Percentiles rank a stretch among this genome's conserved stretches.
Evolutionary conservation across 257 asterid species (phyloP).

Genomic region (Ballota nigra): DNA sequence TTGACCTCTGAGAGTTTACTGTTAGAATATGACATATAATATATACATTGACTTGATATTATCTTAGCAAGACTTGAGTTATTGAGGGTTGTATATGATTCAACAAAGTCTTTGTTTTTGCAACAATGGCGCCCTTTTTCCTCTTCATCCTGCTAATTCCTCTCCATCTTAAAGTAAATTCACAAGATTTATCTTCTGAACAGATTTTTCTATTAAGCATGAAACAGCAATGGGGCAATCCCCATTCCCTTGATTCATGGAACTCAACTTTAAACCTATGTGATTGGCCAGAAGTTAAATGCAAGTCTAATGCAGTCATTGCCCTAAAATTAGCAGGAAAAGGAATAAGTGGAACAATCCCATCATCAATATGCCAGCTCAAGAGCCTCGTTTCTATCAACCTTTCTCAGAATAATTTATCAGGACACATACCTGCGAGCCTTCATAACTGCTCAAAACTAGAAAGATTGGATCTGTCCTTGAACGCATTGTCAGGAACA

Average conservation of each 20-base stretch:
- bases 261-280: conserved; percentile 28
- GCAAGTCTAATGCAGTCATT: conserved; percentile 21
- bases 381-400: conserved; percentile 11
- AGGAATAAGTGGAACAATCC: conserved; percentile 30
- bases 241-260: conserved; percentile 37
- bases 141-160: conserved; percentile 27
- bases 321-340: neutral
- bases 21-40: neutral
- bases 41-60: neutral
- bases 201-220: conserved; percentile 30
- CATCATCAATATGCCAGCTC: conserved; percentile 26
- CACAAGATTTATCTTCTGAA: conserved; percentile 28
- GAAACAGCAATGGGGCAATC: conserved; percentile 44
- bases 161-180: conserved; percentile 24
- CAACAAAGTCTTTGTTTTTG: neutral
- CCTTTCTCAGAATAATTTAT: conserved; percentile 20
- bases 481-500: conserved; percentile 13
- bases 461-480: conserved; percentile 20
- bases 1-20: neutral
- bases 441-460: conserved; percentile 22
- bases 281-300: conserved; percentile 30
- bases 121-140: conserved; percentile 23
- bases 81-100: neutral
- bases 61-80: conserved; percentile 1
- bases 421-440: conserved; percentile 21